A percentile compares a stretch with the other conserved stretches of the same genome.
These are phyloP conservation scores for Bryopsis sp. DNA, from an alignment of 139 green algal species.

Conservation along the genomic window DNA sequence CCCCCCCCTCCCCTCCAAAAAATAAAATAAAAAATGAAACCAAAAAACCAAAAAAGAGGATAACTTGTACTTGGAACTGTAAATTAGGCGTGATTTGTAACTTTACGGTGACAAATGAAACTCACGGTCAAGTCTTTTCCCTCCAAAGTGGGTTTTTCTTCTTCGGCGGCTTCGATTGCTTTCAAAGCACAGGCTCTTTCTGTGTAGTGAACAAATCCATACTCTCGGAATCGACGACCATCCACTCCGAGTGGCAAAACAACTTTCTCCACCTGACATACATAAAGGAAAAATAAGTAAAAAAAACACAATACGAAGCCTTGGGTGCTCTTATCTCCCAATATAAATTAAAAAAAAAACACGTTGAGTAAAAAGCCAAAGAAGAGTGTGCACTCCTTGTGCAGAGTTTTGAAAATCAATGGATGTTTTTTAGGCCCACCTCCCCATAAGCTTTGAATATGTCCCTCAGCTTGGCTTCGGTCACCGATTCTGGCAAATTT, in stretches of 20 bases:
- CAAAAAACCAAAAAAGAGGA: neutral
- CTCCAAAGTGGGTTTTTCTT: constrained; percentile 37
- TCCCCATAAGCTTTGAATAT: constrained; percentile 61
- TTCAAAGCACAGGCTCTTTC: constrained; percentile 50
- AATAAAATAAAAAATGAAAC: neutral
- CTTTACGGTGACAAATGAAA: neutral
- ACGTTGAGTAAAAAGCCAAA: neutral
- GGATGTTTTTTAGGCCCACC: no score
- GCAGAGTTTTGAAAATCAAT: no score
- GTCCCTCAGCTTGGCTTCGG: constrained; percentile 51
- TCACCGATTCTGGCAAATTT: constrained; percentile 52
- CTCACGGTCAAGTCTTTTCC: constrained; percentile 42
- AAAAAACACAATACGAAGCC: constrained; percentile 1
- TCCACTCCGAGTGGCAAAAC: constrained; percentile 45
- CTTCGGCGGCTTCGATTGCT: constrained; percentile 39
- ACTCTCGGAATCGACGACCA: constrained; percentile 49
- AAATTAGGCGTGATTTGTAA: neutral
- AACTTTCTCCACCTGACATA: constrained; percentile 39
- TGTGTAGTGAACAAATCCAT: constrained; percentile 77
- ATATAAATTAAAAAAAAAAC: constrained; percentile 11
- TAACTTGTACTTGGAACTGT: neutral
- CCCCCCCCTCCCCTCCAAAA: neutral
- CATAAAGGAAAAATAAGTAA: neutral
- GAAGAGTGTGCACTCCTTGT: no score
- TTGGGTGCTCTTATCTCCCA: neutral